Evolutionary conservation across 306 rosid genomes (phyloP), one percentile per base, ranked within the genome.

Genomic region (Cucurbita argyrosperma): DNA sequence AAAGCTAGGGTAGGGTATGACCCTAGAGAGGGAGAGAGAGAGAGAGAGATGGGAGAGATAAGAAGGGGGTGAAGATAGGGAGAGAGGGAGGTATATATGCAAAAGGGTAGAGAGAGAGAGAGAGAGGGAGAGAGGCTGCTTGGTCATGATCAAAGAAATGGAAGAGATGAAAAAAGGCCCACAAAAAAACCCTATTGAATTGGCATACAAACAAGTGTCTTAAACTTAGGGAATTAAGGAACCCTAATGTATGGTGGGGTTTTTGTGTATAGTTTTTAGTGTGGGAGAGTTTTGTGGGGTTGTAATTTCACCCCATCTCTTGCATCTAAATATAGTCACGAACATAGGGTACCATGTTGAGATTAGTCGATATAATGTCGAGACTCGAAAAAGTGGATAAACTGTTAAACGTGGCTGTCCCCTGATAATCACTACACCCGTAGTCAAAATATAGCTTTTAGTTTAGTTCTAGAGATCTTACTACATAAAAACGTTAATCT

Each of bases 161-260:
- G 19, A 70, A 45, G 45, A 66, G 26, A 65, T 18, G 52, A 59
- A 12, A 64, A 35, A 70, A 70, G 30, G 26, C 74, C 74, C 75
- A 71, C 75, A 52, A 8, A 35, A 35, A 71, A 55, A 45, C 18
- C 53, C 68, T 55, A n/a, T 43, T 5, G 56, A 40, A 39, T 56
- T 39, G 76, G 76, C 66, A 39, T 42, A 40, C 42, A 74, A 74
- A 58, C 53, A 58, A 74, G 55, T 19, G 55, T 23, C 55, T 23
- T 57, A 74, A 56, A 58, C 77, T 19, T 42, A 58, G 55, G 56
- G 77, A 43, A 43, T 43, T 60, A 59, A 61, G 77, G 71, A 30
- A 73, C 42, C 65, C 19, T 73, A 73, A 73, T 73, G 76, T 38
- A 73, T 55, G 66, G 76, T 73, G 76, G 76, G 76, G 66, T 40